A percentile compares a stretch with the other conserved stretches of the same genome.
These are phyloP conservation scores for Epithele typhae DNA, from an alignment of 768 basidiomycete species.

Conservation along the genomic window DNA sequence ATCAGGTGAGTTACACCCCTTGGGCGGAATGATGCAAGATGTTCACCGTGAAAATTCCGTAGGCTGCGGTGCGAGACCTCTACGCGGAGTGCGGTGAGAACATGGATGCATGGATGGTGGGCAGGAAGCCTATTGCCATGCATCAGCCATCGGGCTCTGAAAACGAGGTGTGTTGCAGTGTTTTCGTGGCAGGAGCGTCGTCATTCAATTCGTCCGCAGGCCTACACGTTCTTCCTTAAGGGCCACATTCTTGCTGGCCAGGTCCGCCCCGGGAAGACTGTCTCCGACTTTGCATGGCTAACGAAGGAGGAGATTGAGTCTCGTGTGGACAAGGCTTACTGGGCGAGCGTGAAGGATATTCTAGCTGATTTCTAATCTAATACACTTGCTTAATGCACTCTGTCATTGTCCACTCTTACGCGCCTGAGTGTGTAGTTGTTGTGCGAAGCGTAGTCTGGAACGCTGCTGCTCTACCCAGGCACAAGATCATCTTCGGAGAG, in stretches of 20 bases:
- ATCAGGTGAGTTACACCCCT: constrained; percentile 50
- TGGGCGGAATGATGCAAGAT: neutral
- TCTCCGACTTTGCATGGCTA: constrained; percentile 87
- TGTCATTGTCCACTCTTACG: too few species aligned
- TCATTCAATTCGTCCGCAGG: constrained; percentile 52
- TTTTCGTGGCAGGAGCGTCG: too few species aligned
- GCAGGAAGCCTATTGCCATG: constrained; percentile 82
- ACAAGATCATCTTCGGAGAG: too few species aligned
- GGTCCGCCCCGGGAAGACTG: constrained; percentile 50
- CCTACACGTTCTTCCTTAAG: constrained; percentile 85
- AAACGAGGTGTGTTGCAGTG: too few species aligned
- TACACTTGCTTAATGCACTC: constrained; percentile 9
- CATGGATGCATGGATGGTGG: constrained; percentile 96
- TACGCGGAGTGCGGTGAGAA: constrained; percentile 66
- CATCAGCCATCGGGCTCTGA: constrained; percentile 45
- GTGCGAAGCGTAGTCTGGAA: too few species aligned
- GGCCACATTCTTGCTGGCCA: constrained; percentile 91
- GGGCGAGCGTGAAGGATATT: constrained; percentile 75
- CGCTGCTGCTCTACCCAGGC: too few species aligned
- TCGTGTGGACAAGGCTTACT: constrained; percentile 65
- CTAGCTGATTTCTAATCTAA: constrained; percentile 55
- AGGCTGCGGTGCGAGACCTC: constrained; percentile 77
- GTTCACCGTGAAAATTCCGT: neutral
- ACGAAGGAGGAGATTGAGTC: constrained; percentile 86
- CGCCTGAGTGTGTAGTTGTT: too few species aligned